Conservation (phyloP, 2,329 filamentous ascomycete species). For the Pyrenochaeta sp. region DNA sequence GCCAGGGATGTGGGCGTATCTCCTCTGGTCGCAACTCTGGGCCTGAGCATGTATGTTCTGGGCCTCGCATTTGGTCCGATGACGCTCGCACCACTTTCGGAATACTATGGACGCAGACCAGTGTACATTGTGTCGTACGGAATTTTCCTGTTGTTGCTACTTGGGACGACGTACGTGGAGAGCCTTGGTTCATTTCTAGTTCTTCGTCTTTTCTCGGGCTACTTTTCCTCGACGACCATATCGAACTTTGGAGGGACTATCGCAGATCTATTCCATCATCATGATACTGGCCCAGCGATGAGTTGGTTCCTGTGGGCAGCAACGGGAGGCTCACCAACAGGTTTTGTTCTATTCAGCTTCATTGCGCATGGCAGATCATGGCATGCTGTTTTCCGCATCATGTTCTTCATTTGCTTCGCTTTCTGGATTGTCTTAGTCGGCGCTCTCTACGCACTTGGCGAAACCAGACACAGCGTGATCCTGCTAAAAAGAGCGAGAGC, state of each 20-base stretch:
- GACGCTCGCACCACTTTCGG: constrained; percentile 45
- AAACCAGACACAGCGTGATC: constrained; percentile 58
- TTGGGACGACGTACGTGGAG: constrained; percentile 55
- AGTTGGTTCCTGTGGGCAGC: constrained; percentile 58
- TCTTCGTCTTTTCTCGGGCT: constrained; percentile 56
- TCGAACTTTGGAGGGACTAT: constrained; percentile 56
- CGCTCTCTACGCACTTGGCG: constrained; percentile 49
- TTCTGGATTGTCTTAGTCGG: constrained; percentile 55
- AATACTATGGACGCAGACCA: constrained; percentile 55
- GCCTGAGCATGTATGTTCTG: constrained; percentile 58
- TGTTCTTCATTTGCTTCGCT: constrained; percentile 56
- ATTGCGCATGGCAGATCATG: constrained; percentile 55
- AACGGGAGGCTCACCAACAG: constrained; percentile 56
- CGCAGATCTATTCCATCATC: constrained; percentile 55
- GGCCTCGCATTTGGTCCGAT: constrained; percentile 55
- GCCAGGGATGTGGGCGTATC: constrained; percentile 53
- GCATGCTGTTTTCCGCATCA: constrained; percentile 56
- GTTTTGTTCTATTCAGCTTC: constrained; percentile 58
- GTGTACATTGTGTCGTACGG: constrained; percentile 56
- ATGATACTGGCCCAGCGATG: constrained; percentile 54
- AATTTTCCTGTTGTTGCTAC: constrained; percentile 54
- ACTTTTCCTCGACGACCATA: constrained; percentile 53
- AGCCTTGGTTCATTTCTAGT: constrained; percentile 54
- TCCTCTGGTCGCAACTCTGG: constrained; percentile 54
- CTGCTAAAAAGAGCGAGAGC: constrained; percentile 47